phyloP scores from a whole-genome alignment of 441 rosid genomes.

The Pelargonium hybrid region DNA sequence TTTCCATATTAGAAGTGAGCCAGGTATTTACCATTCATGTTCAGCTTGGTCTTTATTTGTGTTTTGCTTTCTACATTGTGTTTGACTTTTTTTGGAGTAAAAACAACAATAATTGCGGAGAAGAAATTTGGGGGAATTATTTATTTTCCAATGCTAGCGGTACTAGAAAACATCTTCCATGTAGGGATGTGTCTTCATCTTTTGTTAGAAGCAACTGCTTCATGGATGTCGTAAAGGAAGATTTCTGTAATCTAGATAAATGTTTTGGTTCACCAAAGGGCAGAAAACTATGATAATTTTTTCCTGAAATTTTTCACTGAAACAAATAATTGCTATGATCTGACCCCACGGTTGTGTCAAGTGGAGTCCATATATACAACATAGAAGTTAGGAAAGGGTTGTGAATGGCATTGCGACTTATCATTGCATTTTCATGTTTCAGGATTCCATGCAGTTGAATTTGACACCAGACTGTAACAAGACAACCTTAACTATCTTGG shows the following conservation, averaged over 20 bases:
- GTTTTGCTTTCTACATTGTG: background rate
- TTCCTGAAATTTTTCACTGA: background rate
- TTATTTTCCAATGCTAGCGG: background rate
- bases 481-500: conserved; percentile 51
- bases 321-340: background rate
- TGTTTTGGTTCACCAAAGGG: background rate
- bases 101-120: background rate
- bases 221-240: background rate
- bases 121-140: background rate
- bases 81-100: background rate
- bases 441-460: conserved; percentile 49
- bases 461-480: conserved; percentile 52
- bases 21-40: conserved; percentile 10
- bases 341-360: background rate
- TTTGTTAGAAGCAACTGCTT: background rate
- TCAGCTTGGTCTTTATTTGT: background rate
- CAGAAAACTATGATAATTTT: background rate
- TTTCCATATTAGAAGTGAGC: conserved; percentile 56
- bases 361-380: background rate
- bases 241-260: background rate
- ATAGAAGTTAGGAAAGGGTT: background rate
- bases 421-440: conserved; percentile 23
- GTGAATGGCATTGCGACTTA: background rate
- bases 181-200: background rate
- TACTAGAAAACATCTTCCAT: background rate